Evolutionary conservation across 331 rosid genomes (phyloP), one percentile per base, ranked within the genome.

Genomic region (Pyrus hybrid): DNA sequence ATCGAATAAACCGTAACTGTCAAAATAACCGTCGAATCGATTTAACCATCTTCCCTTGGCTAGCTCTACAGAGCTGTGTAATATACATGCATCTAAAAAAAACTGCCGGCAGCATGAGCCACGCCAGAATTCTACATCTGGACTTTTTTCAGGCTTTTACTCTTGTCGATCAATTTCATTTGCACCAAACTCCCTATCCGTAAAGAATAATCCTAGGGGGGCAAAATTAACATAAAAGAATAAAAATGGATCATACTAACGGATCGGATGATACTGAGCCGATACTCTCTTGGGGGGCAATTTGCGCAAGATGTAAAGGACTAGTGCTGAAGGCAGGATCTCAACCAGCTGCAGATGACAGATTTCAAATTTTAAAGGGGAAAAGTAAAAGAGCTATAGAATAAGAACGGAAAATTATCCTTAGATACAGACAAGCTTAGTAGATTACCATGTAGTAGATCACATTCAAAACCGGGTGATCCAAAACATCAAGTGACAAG

Each of bases 241-340:
- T 77, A 74, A 68, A 69, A 67, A 68, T 17, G 57, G 41, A 37
- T 37, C 49, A 57, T 13, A 72, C 84, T 85, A 95, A 62, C 87
- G 89, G 72, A 95, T 93, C 41, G 97, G 84, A 74, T 95, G 98
- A 79, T 95, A 87, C 75, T 89, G 98, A 20, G 93, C 97, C 45
- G 99, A 95, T 84, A 92, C 82, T 75, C 99, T 88, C 92, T 85
- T 95, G 11, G 97, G 98, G 16, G 99, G 97, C 84, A 95, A 83
- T 84, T 88, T 89, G 76, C 99, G 96, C 79, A 95, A 82, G 83
- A 95, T 92, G 85, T 80, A 95, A 70, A 95, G 97, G 63, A 95
- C 97, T 30, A 95, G 84, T n/a, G 97, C 97, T 29, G 99, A 95
- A 82, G 99, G 99, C 57, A 95, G 85, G 75, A 95, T 73, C 88